A percentile compares a stretch with the other conserved stretches of the same genome.
phyloP scores from a whole-genome alignment of 2,329 filamentous ascomycete genomes.

The Aureobasidium mangrovei region DNA sequence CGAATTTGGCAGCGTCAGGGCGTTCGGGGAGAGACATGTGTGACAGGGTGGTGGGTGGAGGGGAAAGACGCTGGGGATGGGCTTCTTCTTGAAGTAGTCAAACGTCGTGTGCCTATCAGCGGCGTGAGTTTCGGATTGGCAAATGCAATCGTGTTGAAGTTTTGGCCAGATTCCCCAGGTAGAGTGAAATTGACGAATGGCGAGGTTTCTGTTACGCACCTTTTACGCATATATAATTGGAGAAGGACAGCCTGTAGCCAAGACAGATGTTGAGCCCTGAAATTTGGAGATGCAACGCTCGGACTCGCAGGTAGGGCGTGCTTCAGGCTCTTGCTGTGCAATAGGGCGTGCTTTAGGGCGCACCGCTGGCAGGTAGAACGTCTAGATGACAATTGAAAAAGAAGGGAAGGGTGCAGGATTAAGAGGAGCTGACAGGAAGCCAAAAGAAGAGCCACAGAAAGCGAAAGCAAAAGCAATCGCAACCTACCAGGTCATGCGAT shows the following conservation, averaged over 20 bases:
- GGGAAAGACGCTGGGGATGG: conserved; percentile 4
- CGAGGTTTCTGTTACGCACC: conserved; percentile 12
- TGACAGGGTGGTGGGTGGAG: conserved; percentile 7
- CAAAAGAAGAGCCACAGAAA: background rate
- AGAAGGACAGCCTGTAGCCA: background rate
- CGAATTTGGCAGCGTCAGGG: conserved; percentile 5
- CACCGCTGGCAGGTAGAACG: background rate
- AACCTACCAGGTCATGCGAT: background rate
- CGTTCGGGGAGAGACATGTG: conserved; percentile 10
- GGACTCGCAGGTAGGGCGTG: background rate
- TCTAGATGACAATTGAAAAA: background rate
- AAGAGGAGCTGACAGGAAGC: background rate
- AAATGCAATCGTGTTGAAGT: conserved; percentile 10
- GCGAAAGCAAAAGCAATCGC: background rate
- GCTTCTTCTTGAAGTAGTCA: conserved; percentile 1
- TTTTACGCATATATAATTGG: conserved; percentile 7
- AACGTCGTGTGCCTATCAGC: conserved; percentile 6
- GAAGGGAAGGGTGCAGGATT: background rate
- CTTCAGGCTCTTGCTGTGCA: background rate
- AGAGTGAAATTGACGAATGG: background rate
- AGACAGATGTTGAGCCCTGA: conserved; percentile 8
- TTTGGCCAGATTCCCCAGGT: background rate
- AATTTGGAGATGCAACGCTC: conserved; percentile 1
- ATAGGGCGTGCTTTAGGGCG: conserved; percentile 12
- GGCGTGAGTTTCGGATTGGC: conserved; percentile 5